Conservation (phyloP, 2,329 filamentous ascomycete species). For the Didymella lethalis region DNA sequence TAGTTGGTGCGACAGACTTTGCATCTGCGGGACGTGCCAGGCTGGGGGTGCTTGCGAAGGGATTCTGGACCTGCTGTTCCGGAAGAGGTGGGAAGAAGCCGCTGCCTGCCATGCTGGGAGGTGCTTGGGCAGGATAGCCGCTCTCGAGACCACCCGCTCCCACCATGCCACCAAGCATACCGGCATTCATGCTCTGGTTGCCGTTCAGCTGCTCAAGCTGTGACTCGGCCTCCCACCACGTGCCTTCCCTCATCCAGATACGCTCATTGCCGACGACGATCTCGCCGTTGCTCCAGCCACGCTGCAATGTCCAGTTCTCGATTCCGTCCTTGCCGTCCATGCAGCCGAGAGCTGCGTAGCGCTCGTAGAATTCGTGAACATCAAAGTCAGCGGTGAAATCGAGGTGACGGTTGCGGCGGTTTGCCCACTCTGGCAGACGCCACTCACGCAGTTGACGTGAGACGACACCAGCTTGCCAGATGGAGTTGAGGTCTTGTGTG, state of each 20-base stretch:
- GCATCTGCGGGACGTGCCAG: constrained; percentile 54
- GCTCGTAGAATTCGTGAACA: constrained; percentile 84
- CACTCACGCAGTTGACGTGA: constrained; percentile 92
- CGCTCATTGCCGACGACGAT: constrained; percentile 90
- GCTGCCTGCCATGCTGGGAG: constrained; percentile 57
- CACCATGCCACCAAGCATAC: constrained; percentile 60
- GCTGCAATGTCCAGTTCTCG: constrained; percentile 90
- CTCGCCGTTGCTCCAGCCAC: constrained; percentile 98
- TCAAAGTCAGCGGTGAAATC: constrained; percentile 99
- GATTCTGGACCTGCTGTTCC: constrained; percentile 71
- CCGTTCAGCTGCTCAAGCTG: constrained; percentile 89
- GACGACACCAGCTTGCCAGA: constrained; percentile 92
- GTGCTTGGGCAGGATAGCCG: constrained; percentile 71
- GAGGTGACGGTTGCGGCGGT: constrained; percentile 85
- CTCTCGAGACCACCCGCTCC: constrained; percentile 71
- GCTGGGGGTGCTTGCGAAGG: constrained; percentile 63
- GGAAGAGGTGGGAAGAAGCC: constrained; percentile 72
- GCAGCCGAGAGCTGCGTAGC: constrained; percentile 85
- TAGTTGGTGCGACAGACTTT: constrained; percentile 63
- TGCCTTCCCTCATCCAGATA: constrained; percentile 91
- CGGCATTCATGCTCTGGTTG: constrained; percentile 29
- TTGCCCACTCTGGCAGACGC: constrained; percentile 96
- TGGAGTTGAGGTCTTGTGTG: constrained; percentile 75
- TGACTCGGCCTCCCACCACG: constrained; percentile 97
- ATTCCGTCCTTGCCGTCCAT: constrained; percentile 90